phyloP scores from a whole-genome alignment of 2,329 filamentous ascomycete genomes.

The Nemania serpens region DNA sequence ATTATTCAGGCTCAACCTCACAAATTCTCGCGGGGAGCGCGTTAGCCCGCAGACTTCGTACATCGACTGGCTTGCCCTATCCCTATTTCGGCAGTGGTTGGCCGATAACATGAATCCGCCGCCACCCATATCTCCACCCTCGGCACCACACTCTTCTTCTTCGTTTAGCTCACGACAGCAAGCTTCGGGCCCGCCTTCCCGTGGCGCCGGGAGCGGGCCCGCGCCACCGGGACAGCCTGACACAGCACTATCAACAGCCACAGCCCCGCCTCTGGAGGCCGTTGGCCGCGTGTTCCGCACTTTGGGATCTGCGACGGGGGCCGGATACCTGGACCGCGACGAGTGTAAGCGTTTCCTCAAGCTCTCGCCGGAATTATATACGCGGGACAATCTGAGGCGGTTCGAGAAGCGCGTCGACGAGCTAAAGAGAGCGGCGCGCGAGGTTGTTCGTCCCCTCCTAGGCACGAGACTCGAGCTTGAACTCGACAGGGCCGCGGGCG shows the following conservation, averaged over 20 bases:
- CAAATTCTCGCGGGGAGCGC: conserved; percentile 78
- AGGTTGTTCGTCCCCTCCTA: conserved; percentile 85
- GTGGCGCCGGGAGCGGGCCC: no score
- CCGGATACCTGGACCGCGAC: conserved; percentile 77
- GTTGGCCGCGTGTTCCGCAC: conserved; percentile 77
- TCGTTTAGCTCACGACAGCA: conserved; percentile 25
- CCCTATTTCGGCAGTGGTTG: conserved; percentile 89
- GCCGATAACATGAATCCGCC: conserved; percentile 85
- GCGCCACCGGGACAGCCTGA: conserved; percentile 19
- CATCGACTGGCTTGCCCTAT: conserved; percentile 87
- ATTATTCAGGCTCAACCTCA: conserved; percentile 80
- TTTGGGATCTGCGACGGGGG: conserved; percentile 65
- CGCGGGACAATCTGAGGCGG: conserved; percentile 78
- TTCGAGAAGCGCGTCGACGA: conserved; percentile 91
- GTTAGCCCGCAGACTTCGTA: conserved; percentile 80
- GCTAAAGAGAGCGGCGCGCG: conserved; percentile 80
- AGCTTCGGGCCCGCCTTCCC: conserved; percentile 20
- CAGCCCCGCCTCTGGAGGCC: conserved; percentile 58
- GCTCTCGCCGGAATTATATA: conserved; percentile 79
- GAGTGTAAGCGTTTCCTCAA: conserved; percentile 92
- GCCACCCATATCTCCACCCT: conserved; percentile 55
- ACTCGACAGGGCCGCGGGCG: conserved; percentile 48
- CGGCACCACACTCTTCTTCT: conserved; percentile 18
- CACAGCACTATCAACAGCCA: conserved; percentile 39
- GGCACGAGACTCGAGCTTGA: conserved; percentile 84